Conservation (phyloP, 768 basidiomycete genomes). For the Arthromyces matolae region DNA sequence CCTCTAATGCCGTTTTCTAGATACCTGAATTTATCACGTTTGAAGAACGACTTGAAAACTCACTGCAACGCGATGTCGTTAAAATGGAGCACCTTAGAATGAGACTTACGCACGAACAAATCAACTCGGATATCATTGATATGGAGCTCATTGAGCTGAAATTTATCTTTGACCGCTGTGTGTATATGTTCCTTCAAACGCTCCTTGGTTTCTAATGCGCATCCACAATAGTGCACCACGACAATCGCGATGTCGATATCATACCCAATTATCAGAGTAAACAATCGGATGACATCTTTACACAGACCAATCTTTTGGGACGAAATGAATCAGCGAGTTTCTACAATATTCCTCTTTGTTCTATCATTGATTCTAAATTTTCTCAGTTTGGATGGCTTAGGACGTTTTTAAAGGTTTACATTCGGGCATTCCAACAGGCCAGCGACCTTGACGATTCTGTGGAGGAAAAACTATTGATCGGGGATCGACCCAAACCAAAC, state of each 20-base stretch:
- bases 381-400: slow-evolving; percentile 69
- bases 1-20: slow-evolving; percentile 30
- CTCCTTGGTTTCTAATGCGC: neutral
- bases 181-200: slow-evolving; percentile 19
- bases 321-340: slow-evolving; percentile 51
- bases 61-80: slow-evolving; percentile 77
- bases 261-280: slow-evolving; percentile 76
- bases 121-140: slow-evolving; percentile 69
- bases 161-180: slow-evolving; percentile 75
- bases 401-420: slow-evolving; percentile 72
- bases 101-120: slow-evolving; percentile 70
- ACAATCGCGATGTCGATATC: slow-evolving; percentile 84
- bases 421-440: slow-evolving; percentile 70
- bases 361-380: neutral
- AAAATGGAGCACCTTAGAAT: slow-evolving; percentile 85
- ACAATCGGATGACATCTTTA: slow-evolving; percentile 46
- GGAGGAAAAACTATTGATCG: slow-evolving; percentile 77
- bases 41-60: slow-evolving; percentile 78
- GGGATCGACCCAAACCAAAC: slow-evolving; percentile 72
- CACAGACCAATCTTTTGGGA: slow-evolving; percentile 66
- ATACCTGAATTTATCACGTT: slow-evolving; percentile 83
- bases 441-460: slow-evolving; percentile 79
- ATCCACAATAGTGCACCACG: slow-evolving; percentile 61
- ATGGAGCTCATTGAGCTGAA: slow-evolving; percentile 83
- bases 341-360: neutral